Evolutionary conservation across 495 filamentous ascomycete genomes (phyloP).

Genomic region (Clavariopsis aquatica): DNA sequence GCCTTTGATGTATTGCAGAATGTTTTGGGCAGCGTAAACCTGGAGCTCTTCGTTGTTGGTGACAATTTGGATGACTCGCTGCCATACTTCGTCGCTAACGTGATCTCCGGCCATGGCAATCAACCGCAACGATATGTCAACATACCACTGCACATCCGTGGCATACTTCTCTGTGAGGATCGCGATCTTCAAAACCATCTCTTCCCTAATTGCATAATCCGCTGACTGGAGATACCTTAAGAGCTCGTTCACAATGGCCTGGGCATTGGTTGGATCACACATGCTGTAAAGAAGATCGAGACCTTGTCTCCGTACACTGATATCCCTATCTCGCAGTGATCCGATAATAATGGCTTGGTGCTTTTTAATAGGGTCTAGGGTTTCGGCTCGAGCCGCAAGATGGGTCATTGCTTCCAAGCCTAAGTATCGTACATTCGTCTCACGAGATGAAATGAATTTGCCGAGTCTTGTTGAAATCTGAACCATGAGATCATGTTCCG

Average conservation of each 20-base stretch:
- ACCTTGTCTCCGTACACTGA: constrained; percentile 93
- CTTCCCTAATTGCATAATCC: constrained; percentile 95
- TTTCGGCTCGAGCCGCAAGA: constrained; percentile 90
- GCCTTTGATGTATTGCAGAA: constrained; percentile 82
- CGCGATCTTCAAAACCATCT: constrained; percentile 99
- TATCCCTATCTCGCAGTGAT: constrained; percentile 92
- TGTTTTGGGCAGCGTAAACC: constrained; percentile 92
- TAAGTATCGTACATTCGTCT: constrained; percentile 97
- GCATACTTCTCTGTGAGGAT: constrained; percentile 99
- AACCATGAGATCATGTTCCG: constrained; percentile 91
- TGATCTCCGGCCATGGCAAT: constrained; percentile 97
- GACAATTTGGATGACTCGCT: constrained; percentile 97
- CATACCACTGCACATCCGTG: constrained; percentile 98
- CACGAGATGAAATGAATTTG: constrained; percentile 93
- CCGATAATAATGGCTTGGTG: constrained; percentile 95
- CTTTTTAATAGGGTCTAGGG: constrained; percentile 95
- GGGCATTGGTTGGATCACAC: constrained; percentile 92
- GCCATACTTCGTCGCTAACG: constrained; percentile 99
- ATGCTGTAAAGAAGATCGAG: constrained; percentile 98
- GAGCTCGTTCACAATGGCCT: constrained; percentile 89
- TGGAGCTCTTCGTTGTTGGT: constrained; percentile 99
- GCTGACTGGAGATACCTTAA: constrained; percentile 93
- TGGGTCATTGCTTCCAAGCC: constrained; percentile 98
- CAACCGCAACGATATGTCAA: constrained; percentile 92
- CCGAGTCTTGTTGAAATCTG: constrained; percentile 93